Base-by-base conservation (phyloP, 1,139 yeast genomes). In the Candida labiduridarum region DNA sequence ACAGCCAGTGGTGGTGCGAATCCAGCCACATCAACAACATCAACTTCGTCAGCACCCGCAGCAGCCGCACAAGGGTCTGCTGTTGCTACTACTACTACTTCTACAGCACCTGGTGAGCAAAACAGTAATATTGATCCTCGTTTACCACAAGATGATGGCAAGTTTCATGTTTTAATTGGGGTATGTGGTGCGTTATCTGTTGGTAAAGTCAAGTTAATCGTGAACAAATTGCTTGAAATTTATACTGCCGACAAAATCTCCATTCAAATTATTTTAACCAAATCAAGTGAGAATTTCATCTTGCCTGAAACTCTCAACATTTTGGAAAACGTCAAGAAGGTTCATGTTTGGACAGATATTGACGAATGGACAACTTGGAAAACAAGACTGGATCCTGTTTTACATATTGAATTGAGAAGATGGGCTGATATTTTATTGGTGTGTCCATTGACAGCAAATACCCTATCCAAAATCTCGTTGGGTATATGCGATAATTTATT, bases 291-390 rank as follows among this genome's bases (percentile, higher is more conserved):
- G 58, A 85, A 87, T 64, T 89, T 92, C 65, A 79, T 91, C 14
- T 72, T 85, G 7, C 87, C 86, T 8, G 79, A 87, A 46, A 78
- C 80, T 54, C 56, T 76, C 45, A 63, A 61, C 46, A 62, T 64
- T 48, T 57, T 76, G 44, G 80, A 75, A 54, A 67, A 58, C 41
- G 62, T 58, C 31, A 71, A 72, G 56, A 71, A 71, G 50, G 81
- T 89, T 6, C 80, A 85, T 48, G 79, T 90, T 9, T 92, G 97
- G 97, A 80, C 89, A 61, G 97, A 92, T 65, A 75, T 79, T 44
- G 98, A 92, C 65, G 98, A 92, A 69, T 92, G 97, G 97, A 78
- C 74, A 44, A 85, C 90, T 3, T 91, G 97, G 97, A 80, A 81
- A 61, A 74, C 79, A 44, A 79, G 97, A 57, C 83, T 90, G 46